Evolutionary conservation across 148 eudicot species (phyloP).

Genomic region (Salicornia ramosissima): DNA sequence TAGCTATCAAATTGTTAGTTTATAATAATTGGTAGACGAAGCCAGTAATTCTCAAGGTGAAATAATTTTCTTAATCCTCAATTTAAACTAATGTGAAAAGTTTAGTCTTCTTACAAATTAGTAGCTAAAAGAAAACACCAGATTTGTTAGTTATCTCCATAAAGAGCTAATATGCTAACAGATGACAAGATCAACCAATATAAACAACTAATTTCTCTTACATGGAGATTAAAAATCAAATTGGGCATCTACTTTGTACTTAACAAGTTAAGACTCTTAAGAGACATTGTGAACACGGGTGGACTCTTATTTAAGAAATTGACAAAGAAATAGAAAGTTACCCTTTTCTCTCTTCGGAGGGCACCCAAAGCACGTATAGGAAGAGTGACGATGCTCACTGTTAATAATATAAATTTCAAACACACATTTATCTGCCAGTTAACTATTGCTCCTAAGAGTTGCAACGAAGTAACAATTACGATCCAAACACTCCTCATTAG

Average conservation of each 20-base stretch:
- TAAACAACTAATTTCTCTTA: neutral
- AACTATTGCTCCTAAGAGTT: constrained; percentile 43
- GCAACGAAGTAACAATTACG: constrained; percentile 47
- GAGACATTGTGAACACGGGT: neutral
- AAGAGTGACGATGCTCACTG: constrained; percentile 39
- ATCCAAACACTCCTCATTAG: constrained; percentile 39
- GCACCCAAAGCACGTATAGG: constrained; percentile 59
- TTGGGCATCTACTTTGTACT: no score
- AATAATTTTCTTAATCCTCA: neutral
- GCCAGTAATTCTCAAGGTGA: neutral
- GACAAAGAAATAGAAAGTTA: constrained; percentile 16
- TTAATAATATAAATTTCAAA: constrained; percentile 39
- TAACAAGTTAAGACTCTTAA: neutral
- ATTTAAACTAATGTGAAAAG: neutral
- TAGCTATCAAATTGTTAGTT: no score
- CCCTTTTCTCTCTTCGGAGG: constrained; percentile 59
- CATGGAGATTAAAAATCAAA: neutral
- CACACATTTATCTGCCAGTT: constrained; percentile 40
- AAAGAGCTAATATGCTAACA: neutral
- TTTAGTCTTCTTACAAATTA: neutral
- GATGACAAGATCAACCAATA: neutral
- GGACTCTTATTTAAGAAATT: neutral
- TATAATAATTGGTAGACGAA: no score
- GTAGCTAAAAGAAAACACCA: neutral
- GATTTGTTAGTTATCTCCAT: no score